phyloP scores from a whole-genome alignment of 257 asterid genomes.

The Ocimum tenuiflorum region DNA sequence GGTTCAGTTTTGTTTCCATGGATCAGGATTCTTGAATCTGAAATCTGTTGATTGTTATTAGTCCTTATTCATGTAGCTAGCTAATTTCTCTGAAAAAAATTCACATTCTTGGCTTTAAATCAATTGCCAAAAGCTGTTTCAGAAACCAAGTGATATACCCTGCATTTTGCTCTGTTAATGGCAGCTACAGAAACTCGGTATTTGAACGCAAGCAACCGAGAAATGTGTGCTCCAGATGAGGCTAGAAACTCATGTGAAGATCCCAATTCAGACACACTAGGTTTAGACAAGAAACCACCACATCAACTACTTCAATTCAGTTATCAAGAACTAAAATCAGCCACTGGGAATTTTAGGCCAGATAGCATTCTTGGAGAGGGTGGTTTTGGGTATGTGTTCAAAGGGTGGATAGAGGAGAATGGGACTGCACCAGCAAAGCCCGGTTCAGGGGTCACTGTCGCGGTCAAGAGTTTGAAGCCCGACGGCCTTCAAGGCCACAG shows the following conservation, averaged over 20 bases:
- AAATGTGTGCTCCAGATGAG: constrained; percentile 75
- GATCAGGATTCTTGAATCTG: background rate
- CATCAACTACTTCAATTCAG: constrained; percentile 67
- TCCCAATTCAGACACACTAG: constrained; percentile 29
- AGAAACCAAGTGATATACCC: background rate
- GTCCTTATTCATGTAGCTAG: too few relatives aligned
- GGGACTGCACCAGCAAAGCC: constrained; percentile 93
- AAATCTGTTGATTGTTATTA: background rate
- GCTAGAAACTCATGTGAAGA: constrained; percentile 45
- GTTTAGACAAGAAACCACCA: constrained; percentile 33
- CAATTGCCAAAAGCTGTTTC: background rate
- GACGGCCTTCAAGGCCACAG: constrained; percentile 96
- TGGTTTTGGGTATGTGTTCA: constrained; percentile 90
- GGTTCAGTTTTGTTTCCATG: background rate
- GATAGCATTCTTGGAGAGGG: constrained; percentile 98
- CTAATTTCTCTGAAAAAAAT: too few relatives aligned
- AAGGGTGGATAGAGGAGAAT: constrained; percentile 97
- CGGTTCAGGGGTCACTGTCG: constrained; percentile 84
- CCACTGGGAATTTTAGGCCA: constrained; percentile 87
- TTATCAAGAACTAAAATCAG: constrained; percentile 77
- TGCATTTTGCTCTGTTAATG: constrained; percentile 18
- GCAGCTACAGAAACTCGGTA: constrained; percentile 74
- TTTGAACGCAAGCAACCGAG: constrained; percentile 77
- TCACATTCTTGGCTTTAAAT: background rate
- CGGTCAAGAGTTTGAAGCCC: constrained; percentile 90